Evolutionary conservation across 2,329 filamentous ascomycete genomes (phyloP).

Genomic region (Fusarium incarnatum): DNA sequence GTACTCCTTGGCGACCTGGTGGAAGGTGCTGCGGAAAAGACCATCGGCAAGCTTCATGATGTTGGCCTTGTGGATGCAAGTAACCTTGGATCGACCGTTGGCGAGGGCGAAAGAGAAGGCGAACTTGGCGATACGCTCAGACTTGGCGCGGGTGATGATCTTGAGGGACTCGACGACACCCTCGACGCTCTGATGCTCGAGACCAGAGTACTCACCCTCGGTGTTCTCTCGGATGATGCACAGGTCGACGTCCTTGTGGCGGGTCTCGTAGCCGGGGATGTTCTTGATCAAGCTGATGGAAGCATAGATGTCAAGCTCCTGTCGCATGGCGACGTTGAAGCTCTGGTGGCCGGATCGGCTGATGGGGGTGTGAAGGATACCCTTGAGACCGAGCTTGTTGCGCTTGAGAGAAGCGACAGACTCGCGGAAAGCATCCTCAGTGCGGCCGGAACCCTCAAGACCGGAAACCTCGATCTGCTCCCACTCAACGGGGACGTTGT

Average conservation of each 20-base stretch:
- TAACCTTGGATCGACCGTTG: conserved; percentile 99
- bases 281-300: conserved; percentile 99
- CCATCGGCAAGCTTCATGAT: conserved; percentile 99
- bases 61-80: conserved; percentile 99
- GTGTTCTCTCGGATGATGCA: conserved; percentile 99
- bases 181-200: conserved; percentile 96
- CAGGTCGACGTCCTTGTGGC: conserved; percentile 96
- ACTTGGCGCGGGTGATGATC: conserved; percentile 99
- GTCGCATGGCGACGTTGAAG: conserved; percentile 99
- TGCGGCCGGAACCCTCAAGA: conserved; percentile 82
- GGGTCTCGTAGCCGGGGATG: conserved; percentile 97
- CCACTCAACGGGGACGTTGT: conserved; percentile 99
- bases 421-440: conserved; percentile 95
- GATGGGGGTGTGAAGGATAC: conserved; percentile 97
- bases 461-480: conserved; percentile 97
- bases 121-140: conserved; percentile 98
- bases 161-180: conserved; percentile 99
- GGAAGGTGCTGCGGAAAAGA: conserved; percentile 98
- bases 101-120: conserved; percentile 97
- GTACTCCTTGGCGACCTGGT: conserved; percentile 92
- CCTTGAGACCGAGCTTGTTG: conserved; percentile 99
- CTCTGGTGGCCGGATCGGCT: conserved; percentile 97
- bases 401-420: conserved; percentile 94
- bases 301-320: conserved; percentile 99
- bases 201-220: conserved; percentile 98